These are phyloP conservation scores for Sisymbrium altissimum DNA, from an alignment of 345 rosid species.

Conservation along the genomic window DNA sequence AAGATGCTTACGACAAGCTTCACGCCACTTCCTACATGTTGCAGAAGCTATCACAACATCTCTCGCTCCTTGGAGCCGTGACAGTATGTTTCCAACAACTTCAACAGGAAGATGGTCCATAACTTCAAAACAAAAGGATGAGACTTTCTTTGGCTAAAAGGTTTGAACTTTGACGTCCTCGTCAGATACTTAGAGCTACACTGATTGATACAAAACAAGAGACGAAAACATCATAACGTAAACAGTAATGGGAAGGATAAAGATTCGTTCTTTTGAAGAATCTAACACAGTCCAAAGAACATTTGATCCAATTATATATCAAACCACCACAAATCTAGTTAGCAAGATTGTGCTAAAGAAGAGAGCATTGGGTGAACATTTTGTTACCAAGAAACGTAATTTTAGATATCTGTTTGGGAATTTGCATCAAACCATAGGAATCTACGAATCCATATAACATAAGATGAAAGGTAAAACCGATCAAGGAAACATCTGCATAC, in stretches of 20 bases:
- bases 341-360: too few species aligned
- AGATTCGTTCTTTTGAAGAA: too few species aligned
- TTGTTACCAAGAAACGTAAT: neutral
- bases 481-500: neutral
- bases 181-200: neutral
- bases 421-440: neutral
- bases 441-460: neutral
- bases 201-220: neutral
- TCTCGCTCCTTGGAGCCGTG: slow-evolving; percentile 73
- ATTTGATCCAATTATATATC: neutral
- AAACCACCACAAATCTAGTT: neutral
- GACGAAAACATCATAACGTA: neutral
- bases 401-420: neutral
- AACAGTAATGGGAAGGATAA: neutral
- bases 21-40: slow-evolving; percentile 77
- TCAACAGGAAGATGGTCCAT: slow-evolving; percentile 91
- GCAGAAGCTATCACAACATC: slow-evolving; percentile 83
- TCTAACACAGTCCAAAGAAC: slow-evolving; percentile 2
- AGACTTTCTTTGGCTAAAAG: neutral
- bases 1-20: slow-evolving; percentile 69
- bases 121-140: neutral
- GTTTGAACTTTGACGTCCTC: neutral
- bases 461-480: neutral
- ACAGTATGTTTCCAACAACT: slow-evolving; percentile 84
- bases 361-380: neutral